A percentile compares a stretch with the other conserved stretches of the same genome.
These are phyloP conservation scores for Actinomucor elegans DNA, from an alignment of 371 early-diverging fungal species.

Conservation along the genomic window DNA sequence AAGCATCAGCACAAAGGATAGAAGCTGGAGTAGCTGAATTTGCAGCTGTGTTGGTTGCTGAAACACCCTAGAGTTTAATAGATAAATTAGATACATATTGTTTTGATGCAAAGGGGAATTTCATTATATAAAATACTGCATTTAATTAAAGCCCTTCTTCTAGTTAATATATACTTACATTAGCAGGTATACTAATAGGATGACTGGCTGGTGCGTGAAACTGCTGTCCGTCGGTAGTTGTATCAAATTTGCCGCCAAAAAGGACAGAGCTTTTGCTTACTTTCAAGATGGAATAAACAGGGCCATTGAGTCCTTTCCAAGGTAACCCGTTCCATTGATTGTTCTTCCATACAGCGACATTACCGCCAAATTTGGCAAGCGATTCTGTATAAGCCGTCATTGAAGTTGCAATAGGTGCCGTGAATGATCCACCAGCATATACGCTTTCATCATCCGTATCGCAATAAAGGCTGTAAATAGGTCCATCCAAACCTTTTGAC, in stretches of 20 bases:
- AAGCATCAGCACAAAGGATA: constrained; percentile 45
- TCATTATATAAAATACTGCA: neutral
- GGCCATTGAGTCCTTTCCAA: constrained; percentile 66
- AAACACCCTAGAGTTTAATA: constrained; percentile 13
- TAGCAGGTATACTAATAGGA: constrained; percentile 32
- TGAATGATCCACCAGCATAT: constrained; percentile 43
- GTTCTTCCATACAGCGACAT: constrained; percentile 53
- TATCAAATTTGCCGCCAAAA: constrained; percentile 49
- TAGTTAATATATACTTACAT: constrained; percentile 10
- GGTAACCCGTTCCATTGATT: constrained; percentile 52
- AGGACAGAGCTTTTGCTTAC: constrained; percentile 20
- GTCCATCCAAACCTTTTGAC: constrained; percentile 67
- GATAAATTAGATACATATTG: constrained; percentile 10
- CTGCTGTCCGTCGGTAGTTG: constrained; percentile 41
- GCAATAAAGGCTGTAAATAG: constrained; percentile 66
- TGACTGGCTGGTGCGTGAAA: constrained; percentile 42
- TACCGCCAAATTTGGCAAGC: constrained; percentile 54
- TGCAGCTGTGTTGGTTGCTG: constrained; percentile 28
- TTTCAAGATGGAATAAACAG: constrained; percentile 34
- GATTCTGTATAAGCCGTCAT: constrained; percentile 32
- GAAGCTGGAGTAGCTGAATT: constrained; percentile 46
- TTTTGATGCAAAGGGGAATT: neutral
- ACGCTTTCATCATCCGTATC: constrained; percentile 47
- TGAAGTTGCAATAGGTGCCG: constrained; percentile 29
- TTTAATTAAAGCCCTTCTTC: constrained; percentile 3